These are phyloP conservation scores for Luffa aegyptiaca DNA, from an alignment of 306 rosid species.

Conservation along the genomic window DNA sequence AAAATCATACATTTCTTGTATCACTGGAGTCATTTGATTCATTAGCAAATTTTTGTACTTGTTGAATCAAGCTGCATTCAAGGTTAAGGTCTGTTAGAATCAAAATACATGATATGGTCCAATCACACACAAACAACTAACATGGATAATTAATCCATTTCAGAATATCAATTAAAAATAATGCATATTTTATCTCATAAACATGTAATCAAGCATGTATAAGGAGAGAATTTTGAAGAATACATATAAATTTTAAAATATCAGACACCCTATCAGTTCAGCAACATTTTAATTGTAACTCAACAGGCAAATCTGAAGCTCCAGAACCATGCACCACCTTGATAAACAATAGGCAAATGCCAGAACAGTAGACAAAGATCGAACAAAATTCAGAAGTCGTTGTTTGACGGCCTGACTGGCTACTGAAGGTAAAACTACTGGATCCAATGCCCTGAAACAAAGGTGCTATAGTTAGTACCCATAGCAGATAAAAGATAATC, in stretches of 20 bases:
- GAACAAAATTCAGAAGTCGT: slow-evolving; percentile 65
- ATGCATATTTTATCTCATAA: not conserved
- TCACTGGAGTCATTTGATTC: slow-evolving; percentile 71
- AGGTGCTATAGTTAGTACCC: slow-evolving; percentile 16
- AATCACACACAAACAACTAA: not conserved
- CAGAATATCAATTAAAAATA: not conserved
- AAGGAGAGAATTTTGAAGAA: not conserved
- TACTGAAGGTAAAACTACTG: slow-evolving; percentile 60
- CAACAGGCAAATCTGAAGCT: not conserved
- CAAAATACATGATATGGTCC: slow-evolving; percentile 10
- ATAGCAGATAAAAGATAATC: not conserved
- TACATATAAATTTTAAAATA: not conserved
- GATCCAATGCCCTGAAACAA: slow-evolving; percentile 82
- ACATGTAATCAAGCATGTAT: not conserved
- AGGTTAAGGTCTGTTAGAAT: slow-evolving; percentile 15
- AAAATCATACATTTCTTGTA: slow-evolving; percentile 73
- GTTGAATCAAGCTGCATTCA: slow-evolving; percentile 86
- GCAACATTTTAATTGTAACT: not conserved
- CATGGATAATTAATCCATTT: not conserved
- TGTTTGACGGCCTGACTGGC: slow-evolving; percentile 83
- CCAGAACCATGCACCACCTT: slow-evolving; percentile 54
- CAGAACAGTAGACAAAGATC: slow-evolving; percentile 77
- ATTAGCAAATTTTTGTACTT: slow-evolving; percentile 58
- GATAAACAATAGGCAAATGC: slow-evolving; percentile 81
- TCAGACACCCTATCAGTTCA: not conserved